Base-by-base conservation (phyloP, 331 rosid species). In the Phaseolus coccineus region DNA sequence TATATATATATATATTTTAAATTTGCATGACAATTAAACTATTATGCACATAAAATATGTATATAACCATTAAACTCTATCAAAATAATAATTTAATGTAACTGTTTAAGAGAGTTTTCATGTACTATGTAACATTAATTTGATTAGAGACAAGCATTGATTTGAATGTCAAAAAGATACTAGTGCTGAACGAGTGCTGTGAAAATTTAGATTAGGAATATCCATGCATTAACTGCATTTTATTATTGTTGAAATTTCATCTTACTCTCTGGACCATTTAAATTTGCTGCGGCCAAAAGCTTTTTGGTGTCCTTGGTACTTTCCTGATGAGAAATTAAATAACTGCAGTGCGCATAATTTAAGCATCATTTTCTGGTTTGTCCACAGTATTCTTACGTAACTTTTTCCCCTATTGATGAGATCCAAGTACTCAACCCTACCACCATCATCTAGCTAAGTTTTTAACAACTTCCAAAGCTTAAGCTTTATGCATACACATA, bases 391-490 rank as follows among this genome's bases (percentile, higher is more conserved):
- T 33, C 69, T 62, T 62, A 62, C 44, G 14, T 62, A 62, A 33
- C 16, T 7, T 62, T 30, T 30, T 33, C 5, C 47, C 63, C 6
- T 53, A 30, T 40, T 67, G 35, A 67, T 39, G 31, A 39, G 56
- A 61, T 78, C 55, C 58, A 40, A 74, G 42, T 40, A 39, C 19
- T 64, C 7, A 35, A 64, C 70, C 48, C 25, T 5, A 61, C 19
- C 22, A 13, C 42, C 22, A 63, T 31, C 5, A 8, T 64, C 28
- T 16, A 7, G 4, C 3, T 2, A 64, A 3, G 16, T 16, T 9
- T 7, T 35, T 33, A 8, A 22, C 69, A 14, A 35, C 51, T 15
- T 62, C 46, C 33, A 30, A 61, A 61, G 42, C 22, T 14, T 63
- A 16, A 63, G 12, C 30, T 35, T 4, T 15, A 33, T 62, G 11